These are phyloP conservation scores for Rehmannia glutinosa DNA, from an alignment of 257 asterid genomes.

Conservation along the genomic window DNA sequence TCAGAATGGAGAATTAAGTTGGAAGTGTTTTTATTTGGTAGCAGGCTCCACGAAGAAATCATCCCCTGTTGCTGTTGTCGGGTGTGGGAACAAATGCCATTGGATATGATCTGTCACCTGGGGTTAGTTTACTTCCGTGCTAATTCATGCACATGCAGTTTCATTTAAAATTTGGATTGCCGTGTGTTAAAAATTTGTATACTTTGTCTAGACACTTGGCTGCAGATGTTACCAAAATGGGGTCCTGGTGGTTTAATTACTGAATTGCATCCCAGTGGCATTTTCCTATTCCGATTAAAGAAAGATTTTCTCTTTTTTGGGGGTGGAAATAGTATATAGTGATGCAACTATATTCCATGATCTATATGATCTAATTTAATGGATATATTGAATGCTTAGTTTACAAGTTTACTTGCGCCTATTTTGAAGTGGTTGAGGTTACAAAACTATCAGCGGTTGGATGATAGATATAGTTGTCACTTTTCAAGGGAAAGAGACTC, in stretches of 20 bases:
- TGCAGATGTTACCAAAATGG: not conserved
- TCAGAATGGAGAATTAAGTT: not conserved
- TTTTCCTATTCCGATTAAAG: not conserved
- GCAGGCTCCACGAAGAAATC: conserved; percentile 87
- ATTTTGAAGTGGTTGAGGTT: not conserved
- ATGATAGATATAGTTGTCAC: conserved; percentile 2
- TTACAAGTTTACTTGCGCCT: not conserved
- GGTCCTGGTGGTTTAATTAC: not conserved
- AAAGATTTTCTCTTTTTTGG: not conserved
- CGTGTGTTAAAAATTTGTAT: not conserved
- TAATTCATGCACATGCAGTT: not conserved
- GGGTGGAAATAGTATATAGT: not conserved
- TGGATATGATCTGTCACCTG: conserved; percentile 96
- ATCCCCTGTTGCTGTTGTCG: conserved; percentile 84
- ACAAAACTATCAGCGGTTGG: not conserved
- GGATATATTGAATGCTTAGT: not conserved
- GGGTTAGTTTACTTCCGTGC: conserved; percentile 46
- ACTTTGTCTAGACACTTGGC: not conserved
- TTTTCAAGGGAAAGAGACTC: not conserved
- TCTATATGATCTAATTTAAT: not conserved
- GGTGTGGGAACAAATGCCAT: conserved; percentile 98
- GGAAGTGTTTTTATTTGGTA: conserved; percentile 6
- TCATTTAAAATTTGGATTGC: not conserved
- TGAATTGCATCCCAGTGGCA: not conserved
- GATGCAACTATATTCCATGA: not conserved